A percentile compares a stretch with the other conserved stretches of the same genome.
Conservation (phyloP, 1,284 basidiomycete species). For the Cutaneotrichosporon sp. region DNA sequence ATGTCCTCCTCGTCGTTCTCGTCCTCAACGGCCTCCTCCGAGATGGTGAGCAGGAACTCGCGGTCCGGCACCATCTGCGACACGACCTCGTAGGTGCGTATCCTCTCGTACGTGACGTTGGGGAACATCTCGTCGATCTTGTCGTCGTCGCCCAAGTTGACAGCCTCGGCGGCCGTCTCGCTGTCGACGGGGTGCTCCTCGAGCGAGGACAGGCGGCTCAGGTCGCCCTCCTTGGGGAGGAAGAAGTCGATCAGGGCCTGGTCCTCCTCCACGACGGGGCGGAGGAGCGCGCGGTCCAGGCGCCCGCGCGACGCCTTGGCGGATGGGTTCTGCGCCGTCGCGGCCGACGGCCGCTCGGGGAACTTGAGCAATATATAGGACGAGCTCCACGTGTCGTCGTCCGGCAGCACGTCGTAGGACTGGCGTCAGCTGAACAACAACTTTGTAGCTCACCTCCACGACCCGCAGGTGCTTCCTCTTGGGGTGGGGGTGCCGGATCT, state of each 20-base stretch:
- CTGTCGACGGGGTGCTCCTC: constrained; percentile 30
- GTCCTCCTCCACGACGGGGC: constrained; percentile 75
- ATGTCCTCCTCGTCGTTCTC: constrained; percentile 19
- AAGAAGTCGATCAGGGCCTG: constrained; percentile 89
- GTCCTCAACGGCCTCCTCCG: constrained; percentile 54
- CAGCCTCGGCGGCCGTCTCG: constrained; percentile 18
- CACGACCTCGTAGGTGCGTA: constrained; percentile 50
- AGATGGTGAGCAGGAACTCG: constrained; percentile 76
- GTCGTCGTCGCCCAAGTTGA: constrained; percentile 25
- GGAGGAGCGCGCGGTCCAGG: constrained; percentile 77
- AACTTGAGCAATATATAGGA: constrained; percentile 86
- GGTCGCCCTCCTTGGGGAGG: constrained; percentile 74
- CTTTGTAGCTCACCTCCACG: constrained; percentile 57
- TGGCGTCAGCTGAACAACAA: not conserved
- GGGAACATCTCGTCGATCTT: constrained; percentile 35
- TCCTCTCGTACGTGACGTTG: constrained; percentile 40
- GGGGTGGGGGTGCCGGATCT: constrained; percentile 64
- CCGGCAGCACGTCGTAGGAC: constrained; percentile 80
- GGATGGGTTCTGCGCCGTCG: constrained; percentile 72
- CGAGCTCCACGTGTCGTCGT: constrained; percentile 84
- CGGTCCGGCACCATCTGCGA: constrained; percentile 54
- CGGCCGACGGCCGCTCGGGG: constrained; percentile 71
- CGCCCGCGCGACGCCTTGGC: constrained; percentile 55
- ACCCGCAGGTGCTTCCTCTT: constrained; percentile 75
- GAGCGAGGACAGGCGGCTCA: constrained; percentile 27